Base-by-base conservation (phyloP, 139 green algal genomes). In the Chlorella sp. region DNA sequence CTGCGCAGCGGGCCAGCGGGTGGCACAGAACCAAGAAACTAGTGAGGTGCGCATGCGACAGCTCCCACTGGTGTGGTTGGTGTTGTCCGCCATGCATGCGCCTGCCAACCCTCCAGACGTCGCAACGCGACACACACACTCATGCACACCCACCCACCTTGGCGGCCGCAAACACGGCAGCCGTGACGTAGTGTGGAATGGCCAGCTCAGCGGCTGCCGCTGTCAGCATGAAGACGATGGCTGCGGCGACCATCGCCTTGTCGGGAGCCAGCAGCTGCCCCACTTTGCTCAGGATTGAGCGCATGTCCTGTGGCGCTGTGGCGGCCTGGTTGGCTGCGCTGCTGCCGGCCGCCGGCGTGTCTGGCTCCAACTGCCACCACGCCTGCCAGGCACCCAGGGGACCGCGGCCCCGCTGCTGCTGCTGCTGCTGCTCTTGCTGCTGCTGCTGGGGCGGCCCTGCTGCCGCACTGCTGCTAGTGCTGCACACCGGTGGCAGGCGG, bases 111-210 rank as follows among this genome's bases (percentile, higher is more conserved):
- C 14, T 67, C 58, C 6, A 30, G 22, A 30, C 69, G 36, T 20
- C 7, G 46, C 34, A 9, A n/a, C 5, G 32, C 34, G 4, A 9
- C 38, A n/a, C 38, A 11, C 68, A 54, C 62, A 28, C 41, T n/a
- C 8, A 26, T 26, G 30, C 72, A 24, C 51, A 60, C 51, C 51
- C 51, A 54, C 51, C 51, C 51, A 44, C 83, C 64, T 75, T 88
- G 72, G 86, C 89, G 0, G 92, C 86, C 0, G 90, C 83, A 82
- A 95, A 96, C 56, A 97, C 95, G 11, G 88, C 89, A 8, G 89
- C 89, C 14, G 92, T 92, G 16, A 92, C 87, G 83, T 89, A 96
- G 89, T 96, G 92, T 1, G 95, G 95, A 44, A 98, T 95, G 24
- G 90, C 81, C 28, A 97, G 90, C 91, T 98, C 95, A 40, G 74